Evolutionary conservation across 2,329 filamentous ascomycete genomes (phyloP), one percentile per base, ranked within the genome.

Genomic region (Acephala macrosclerotiorum): DNA sequence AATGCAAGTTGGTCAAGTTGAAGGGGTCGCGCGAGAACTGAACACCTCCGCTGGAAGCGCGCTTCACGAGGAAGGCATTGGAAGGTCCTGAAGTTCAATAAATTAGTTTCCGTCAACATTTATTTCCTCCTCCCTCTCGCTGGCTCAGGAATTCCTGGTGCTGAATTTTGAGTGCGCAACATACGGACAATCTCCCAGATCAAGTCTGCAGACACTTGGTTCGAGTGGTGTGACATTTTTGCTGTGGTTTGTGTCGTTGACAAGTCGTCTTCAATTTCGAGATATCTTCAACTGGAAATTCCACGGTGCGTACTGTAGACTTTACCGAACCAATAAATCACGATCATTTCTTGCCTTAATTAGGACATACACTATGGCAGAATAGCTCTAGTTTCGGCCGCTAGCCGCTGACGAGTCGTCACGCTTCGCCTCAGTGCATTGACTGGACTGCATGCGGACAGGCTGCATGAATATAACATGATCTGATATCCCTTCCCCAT

Each of bases 141-240:
- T 8, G 25, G 12, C 33, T 45, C 18, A 36, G 35, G 25, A 40
- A 29, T 58, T 25, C 58, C 20, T 29, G 45, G 14, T 22, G 9
- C 25, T 3, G 60, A 38, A 58, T 11, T 61, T 45, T 26, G 40
- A 26, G 20, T 38, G 26, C 11, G 25, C 12, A 72, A 94, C 94
- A 83, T 90, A 97, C 94, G 93, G 87, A 91, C 90, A 82, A 96
- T 85, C 88, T 95, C 91, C 95, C 95, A 98, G 87, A 97, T 85
- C 77, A 97, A 87, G 84, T 97, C 94, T 79, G 90, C 83, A 81
- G 94, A 96, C 79, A 97, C 86, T 86, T 94, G 93, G 77, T 89
- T 81, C 75, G 87, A 84, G 81, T 82, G 85, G 77, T 84, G 88
- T 77, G 75, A 72, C 76, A 77, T 77, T 56, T 71, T 75, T 61